Conservation (phyloP, 768 basidiomycete genomes). For the Leccinum disarticulatum region DNA sequence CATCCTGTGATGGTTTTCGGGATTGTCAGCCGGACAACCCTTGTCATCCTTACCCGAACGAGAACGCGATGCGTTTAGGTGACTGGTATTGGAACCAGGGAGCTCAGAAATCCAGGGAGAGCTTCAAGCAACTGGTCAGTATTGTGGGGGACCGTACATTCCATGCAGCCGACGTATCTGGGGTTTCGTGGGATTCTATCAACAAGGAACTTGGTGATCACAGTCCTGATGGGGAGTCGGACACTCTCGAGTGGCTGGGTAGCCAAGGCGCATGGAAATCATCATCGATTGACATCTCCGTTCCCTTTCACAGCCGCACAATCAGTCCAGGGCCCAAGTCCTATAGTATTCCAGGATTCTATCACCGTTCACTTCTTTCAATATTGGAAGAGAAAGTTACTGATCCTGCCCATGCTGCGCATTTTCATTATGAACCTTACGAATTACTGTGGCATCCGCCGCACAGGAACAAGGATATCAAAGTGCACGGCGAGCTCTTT, state of each 20-base stretch:
- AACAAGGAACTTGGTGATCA: not conserved
- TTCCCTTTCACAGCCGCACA: no score
- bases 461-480: not conserved
- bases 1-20: not conserved
- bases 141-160: not conserved
- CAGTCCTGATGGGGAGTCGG: not conserved
- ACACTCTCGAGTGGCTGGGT: not conserved
- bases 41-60: not conserved
- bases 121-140: not conserved
- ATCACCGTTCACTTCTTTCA: no score
- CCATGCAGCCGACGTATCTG: not conserved
- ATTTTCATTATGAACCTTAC: no score
- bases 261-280: not conserved
- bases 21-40: not conserved
- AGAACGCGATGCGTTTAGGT: not conserved
- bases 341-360: no score
- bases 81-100: not conserved
- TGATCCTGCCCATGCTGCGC: no score
- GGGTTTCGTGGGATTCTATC: no score
- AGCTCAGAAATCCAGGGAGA: not conserved
- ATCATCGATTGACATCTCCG: not conserved
- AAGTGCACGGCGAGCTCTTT: not conserved
- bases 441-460: no score
- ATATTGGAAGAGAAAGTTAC: no score
- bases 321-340: no score